These are phyloP conservation scores for Ballota nigra DNA, from an alignment of 257 asterid genomes.

Conservation along the genomic window DNA sequence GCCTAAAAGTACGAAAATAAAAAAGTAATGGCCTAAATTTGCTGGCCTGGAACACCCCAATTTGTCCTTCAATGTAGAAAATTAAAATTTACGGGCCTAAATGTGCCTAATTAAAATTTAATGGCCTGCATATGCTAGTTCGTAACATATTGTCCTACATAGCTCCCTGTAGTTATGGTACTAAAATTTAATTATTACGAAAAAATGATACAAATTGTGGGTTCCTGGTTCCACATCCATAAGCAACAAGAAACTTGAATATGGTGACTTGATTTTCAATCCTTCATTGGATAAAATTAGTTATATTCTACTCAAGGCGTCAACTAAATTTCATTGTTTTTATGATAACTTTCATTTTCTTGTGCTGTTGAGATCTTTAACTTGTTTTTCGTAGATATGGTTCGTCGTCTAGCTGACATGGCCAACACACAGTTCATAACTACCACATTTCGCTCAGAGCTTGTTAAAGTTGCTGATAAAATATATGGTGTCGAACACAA, in stretches of 20 bases:
- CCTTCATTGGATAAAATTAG: not conserved
- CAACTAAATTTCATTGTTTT: not conserved
- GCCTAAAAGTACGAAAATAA: too few species aligned
- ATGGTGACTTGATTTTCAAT: not conserved
- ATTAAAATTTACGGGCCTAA: too few species aligned
- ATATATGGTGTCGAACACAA: constrained; percentile 90
- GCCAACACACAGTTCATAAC: constrained; percentile 90
- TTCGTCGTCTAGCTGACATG: constrained; percentile 86
- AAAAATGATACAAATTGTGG: not conserved
- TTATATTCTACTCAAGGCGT: not conserved
- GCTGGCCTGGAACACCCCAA: too few species aligned
- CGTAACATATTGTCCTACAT: too few species aligned
- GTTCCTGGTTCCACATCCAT: not conserved
- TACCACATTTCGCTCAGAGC: constrained; percentile 87
- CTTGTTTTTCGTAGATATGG: constrained; percentile 69
- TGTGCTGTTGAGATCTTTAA: constrained; percentile 35
- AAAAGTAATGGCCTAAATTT: too few species aligned
- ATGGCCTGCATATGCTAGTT: too few species aligned
- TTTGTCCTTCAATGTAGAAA: too few species aligned
- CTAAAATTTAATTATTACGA: too few species aligned
- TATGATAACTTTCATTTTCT: not conserved
- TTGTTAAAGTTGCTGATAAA: constrained; percentile 96
- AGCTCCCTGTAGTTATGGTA: too few species aligned
- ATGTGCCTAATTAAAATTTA: too few species aligned
- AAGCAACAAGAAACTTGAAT: not conserved